Percentiles rank a stretch among this genome's conserved stretches.
Evolutionary conservation across 805 yeast species (phyloP).

Genomic region (Lipomyces starkeyi): DNA sequence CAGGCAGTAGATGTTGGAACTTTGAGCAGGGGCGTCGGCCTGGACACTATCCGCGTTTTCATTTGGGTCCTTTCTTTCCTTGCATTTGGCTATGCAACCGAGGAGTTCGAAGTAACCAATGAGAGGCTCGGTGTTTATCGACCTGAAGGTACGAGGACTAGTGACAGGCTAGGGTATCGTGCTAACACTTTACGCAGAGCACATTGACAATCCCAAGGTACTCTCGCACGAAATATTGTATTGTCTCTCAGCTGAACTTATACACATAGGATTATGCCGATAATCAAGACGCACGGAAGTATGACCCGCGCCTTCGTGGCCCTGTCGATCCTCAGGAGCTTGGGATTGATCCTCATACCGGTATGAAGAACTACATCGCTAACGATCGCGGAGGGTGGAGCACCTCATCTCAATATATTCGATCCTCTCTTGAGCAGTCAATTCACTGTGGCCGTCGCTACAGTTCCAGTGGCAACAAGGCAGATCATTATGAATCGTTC

Average conservation of each 20-base stretch:
- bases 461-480: conserved; percentile 15
- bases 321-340: conserved; percentile 39
- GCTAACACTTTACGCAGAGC: conserved; percentile 25
- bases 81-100: conserved; percentile 41
- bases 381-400: conserved; percentile 41
- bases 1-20: conserved; percentile 40
- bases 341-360: conserved; percentile 38
- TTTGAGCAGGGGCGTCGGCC: conserved; percentile 29
- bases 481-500: conserved; percentile 38
- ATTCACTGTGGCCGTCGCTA: conserved; percentile 38
- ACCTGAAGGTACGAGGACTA: conserved; percentile 32
- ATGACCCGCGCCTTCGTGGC: conserved; percentile 37
- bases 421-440: conserved; percentile 32
- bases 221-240: background rate
- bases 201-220: conserved; percentile 40
- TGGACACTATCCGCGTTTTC: conserved; percentile 35
- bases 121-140: conserved; percentile 40
- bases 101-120: conserved; percentile 40
- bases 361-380: conserved; percentile 42
- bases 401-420: conserved; percentile 37
- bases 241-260: background rate
- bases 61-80: conserved; percentile 39
- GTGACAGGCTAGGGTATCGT: background rate
- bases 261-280: conserved; percentile 35
- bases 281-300: conserved; percentile 36